Evolutionary conservation across 2,329 filamentous ascomycete species (phyloP).

Genomic region (Tolypocladium tropicale): DNA sequence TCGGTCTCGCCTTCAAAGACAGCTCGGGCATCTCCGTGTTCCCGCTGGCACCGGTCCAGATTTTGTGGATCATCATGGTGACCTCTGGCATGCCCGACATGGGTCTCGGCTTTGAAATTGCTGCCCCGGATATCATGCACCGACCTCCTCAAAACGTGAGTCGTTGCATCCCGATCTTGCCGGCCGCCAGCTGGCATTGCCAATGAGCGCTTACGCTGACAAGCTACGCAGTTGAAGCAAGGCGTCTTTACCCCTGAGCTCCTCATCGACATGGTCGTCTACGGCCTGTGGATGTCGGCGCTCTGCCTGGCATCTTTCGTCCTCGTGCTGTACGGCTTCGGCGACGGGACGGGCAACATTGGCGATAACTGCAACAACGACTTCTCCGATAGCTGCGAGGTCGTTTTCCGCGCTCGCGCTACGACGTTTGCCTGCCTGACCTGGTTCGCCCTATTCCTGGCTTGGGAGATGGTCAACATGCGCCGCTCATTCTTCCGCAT

Average conservation of each 20-base stretch:
- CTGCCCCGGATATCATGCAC: slow-evolving; percentile 57
- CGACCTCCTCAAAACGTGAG: slow-evolving; percentile 56
- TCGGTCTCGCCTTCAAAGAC: slow-evolving; percentile 64
- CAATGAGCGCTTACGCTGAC: not conserved
- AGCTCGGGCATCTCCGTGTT: slow-evolving; percentile 53
- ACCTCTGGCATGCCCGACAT: slow-evolving; percentile 66
- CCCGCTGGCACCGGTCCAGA: slow-evolving; percentile 61
- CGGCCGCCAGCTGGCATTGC: no score
- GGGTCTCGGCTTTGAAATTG: slow-evolving; percentile 62
- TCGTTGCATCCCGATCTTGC: not conserved
- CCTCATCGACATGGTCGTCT: slow-evolving; percentile 54
- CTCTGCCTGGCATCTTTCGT: slow-evolving; percentile 45
- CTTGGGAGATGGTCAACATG: slow-evolving; percentile 66
- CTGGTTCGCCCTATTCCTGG: slow-evolving; percentile 64
- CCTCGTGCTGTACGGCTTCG: slow-evolving; percentile 39
- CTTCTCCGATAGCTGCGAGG: slow-evolving; percentile 42
- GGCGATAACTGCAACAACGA: slow-evolving; percentile 48
- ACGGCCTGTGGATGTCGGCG: slow-evolving; percentile 56
- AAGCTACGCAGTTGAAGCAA: slow-evolving; percentile 18
- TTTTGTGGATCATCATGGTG: slow-evolving; percentile 73
- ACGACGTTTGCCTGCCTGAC: slow-evolving; percentile 64
- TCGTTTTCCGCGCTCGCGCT: slow-evolving; percentile 58
- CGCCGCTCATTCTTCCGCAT: slow-evolving; percentile 64
- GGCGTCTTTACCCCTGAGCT: slow-evolving; percentile 58
- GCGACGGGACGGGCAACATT: slow-evolving; percentile 37